Evolutionary conservation across 2,329 filamentous ascomycete genomes (phyloP), one percentile per base, ranked within the genome.

Genomic region (Rutstroemia sydowiana): DNA sequence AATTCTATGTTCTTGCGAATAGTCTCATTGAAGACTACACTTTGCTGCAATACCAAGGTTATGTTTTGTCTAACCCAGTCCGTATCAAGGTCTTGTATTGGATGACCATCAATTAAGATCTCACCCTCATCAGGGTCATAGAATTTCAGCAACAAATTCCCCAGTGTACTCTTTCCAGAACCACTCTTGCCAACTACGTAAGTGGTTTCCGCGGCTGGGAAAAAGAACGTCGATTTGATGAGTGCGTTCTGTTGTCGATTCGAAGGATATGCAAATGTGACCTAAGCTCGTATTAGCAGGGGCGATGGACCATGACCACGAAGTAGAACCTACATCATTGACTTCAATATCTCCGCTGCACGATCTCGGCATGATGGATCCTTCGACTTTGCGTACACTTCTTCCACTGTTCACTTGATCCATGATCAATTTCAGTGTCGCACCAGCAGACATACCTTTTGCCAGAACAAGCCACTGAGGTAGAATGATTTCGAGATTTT

Each of bases 81-180:
- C 0, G 75, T 69, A 56, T 89, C 77, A 0, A 96, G 69, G 0
- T 69, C 70, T n/a, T 77, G 65, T 2, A 93, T 70, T 0, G 79
- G 70, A 1, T 76, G 65, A 0, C 78, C 82, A 61, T 95, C 89
- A 9, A 97, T 71, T 0, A 76, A 65, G 14, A 96, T 82, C 0
- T 77, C 67, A 0, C 91, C 92, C 0, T 70, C 70, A 0, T 70
- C 67, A 0, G 87, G 80, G 6, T 79, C 72, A 63, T 96, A 95
- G 60, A 95, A 87, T 11, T 84, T 80, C 46, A 90, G 75, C 0
- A 97, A 74, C 0, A 97, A 74, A 63, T 88, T 89, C 1, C 85
- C 84, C 1, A 97, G 64, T 0, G 92, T 97, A 60, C 89, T 95
- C 67, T 97, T 97, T 0, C 92, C 92, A 2, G 88, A 95, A 0